Conservation (phyloP, 495 filamentous ascomycete species). For the Aspergillus heteromorphus region DNA sequence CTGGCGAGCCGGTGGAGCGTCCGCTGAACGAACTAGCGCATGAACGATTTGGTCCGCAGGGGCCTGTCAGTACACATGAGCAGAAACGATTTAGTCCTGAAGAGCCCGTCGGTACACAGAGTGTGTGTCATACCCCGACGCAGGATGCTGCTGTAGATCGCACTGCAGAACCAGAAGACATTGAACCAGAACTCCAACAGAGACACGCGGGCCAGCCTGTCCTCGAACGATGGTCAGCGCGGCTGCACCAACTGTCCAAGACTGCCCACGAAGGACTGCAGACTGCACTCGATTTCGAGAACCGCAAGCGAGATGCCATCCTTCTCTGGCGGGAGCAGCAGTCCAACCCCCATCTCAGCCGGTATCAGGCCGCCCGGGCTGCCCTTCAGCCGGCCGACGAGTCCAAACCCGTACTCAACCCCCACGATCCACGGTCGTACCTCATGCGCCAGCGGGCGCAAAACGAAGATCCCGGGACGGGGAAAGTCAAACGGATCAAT, state of each 20-base stretch:
- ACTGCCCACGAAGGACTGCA: constrained; percentile 21
- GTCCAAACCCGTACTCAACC: constrained; percentile 5
- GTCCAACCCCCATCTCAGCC: constrained; percentile 28
- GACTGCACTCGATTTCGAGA: constrained; percentile 38
- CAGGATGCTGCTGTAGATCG: too few species aligned
- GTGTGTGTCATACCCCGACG: too few species aligned
- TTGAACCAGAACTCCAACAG: not conserved
- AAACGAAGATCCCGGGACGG: not conserved
- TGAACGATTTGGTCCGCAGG: constrained; percentile 17
- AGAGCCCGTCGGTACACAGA: too few species aligned
- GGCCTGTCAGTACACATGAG: not conserved
- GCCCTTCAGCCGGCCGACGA: constrained; percentile 15
- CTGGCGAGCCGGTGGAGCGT: constrained; percentile 2
- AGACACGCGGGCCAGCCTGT: constrained; percentile 9
- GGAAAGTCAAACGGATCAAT: constrained; percentile 19
- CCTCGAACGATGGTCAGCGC: constrained; percentile 38
- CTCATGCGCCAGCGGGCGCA: constrained; percentile 25
- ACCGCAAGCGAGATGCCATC: constrained; percentile 37
- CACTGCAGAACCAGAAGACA: not conserved
- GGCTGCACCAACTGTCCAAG: constrained; percentile 23
- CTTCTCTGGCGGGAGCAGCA: constrained; percentile 20
- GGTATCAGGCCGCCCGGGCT: constrained; percentile 36
- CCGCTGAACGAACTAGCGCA: constrained; percentile 22
- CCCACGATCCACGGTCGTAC: constrained; percentile 34
- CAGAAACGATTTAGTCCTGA: too few species aligned